Evolutionary conservation across 768 basidiomycete species (phyloP), one percentile per base, ranked within the genome.

Genomic region (Hericium erinaceus): DNA sequence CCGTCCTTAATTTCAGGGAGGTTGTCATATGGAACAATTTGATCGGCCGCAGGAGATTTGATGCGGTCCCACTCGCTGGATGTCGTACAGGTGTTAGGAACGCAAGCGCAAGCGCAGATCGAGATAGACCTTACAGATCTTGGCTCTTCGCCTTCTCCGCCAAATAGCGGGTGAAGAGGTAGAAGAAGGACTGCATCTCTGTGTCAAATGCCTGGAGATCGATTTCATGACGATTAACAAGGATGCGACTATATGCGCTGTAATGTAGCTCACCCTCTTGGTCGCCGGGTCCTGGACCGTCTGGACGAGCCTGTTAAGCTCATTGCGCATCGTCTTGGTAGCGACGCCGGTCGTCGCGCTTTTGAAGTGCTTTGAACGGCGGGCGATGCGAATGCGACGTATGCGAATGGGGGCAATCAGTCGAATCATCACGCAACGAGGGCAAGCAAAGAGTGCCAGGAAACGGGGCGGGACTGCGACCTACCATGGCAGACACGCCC

Each of bases 151-250:
- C 92, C 61, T 84, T 85, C 72, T 95, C 92, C n/a, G 83, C 75
- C 60, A 95, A 84, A 75, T 90, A 94, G 64, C 92, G 87, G 68
- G 90, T 92, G 78, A 94, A 92, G 65, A 95, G 87, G 64, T 83
- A 83, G 81, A 92, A 92, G 77, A 95, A 95, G 58, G 85, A 83
- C 71, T 92, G 85, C 92, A 95, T 93, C 74, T 98, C 92, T 48
- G 83, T 83, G 72, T 90, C 85, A 73, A 95, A 95, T 18, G 83
- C 81, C 89, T 90, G 62, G 24, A 54, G 54, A 13, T 57, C 13
- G 33, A 59, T 51, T 63, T 58, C 54, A 67, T 63, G 38, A 10
- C 22, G 13, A 37, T 26, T 4, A 26, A 41, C 24, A 13, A 4
- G 39, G 18, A 22, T 12, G n/a, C 24, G 20, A 4, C 7, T 39